Percentiles rank a stretch among this genome's conserved stretches.
phyloP scores from a whole-genome alignment of 352 stramenopile genomes.

The Pythium chondricola region DNA sequence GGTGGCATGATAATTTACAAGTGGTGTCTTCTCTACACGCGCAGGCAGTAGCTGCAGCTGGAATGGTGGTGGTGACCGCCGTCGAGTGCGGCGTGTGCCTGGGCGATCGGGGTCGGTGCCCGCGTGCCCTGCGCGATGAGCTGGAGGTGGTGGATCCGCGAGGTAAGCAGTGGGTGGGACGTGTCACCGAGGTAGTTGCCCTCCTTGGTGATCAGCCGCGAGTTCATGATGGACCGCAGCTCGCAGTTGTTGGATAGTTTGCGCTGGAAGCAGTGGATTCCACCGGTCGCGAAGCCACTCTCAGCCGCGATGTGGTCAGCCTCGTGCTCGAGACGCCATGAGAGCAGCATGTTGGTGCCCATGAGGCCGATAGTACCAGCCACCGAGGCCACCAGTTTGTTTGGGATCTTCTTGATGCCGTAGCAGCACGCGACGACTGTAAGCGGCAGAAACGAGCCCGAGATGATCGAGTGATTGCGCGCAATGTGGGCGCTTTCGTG shows the following conservation, averaged over 20 bases:
- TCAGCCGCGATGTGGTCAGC: conserved; percentile 67
- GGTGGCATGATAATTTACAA: no score
- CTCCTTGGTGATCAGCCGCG: conserved; percentile 64
- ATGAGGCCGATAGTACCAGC: conserved; percentile 40
- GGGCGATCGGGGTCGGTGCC: conserved; percentile 7
- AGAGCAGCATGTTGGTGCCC: conserved; percentile 56
- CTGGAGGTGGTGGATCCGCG: conserved; percentile 60
- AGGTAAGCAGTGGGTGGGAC: conserved; percentile 67
- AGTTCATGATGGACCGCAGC: conserved; percentile 47
- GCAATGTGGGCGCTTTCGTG: conserved; percentile 80
- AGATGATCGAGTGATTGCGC: conserved; percentile 73
- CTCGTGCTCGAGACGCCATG: conserved; percentile 77
- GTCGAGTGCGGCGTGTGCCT: not conserved
- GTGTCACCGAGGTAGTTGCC: conserved; percentile 82
- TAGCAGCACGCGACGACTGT: conserved; percentile 53
- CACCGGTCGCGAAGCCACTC: conserved; percentile 55
- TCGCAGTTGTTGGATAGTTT: conserved; percentile 72
- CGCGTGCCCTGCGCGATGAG: conserved; percentile 26
- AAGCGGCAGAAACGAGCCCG: conserved; percentile 44
- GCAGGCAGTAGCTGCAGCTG: conserved; percentile 25
- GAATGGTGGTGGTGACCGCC: conserved; percentile 9
- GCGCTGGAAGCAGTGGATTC: conserved; percentile 72
- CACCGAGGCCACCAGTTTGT: conserved; percentile 58
- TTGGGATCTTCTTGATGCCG: conserved; percentile 59
- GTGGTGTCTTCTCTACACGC: conserved; percentile 8